A percentile compares a stretch with the other conserved stretches of the same genome.
Conservation (phyloP, 805 yeast genomes). For the Suhomyces xylopsoci region DNA sequence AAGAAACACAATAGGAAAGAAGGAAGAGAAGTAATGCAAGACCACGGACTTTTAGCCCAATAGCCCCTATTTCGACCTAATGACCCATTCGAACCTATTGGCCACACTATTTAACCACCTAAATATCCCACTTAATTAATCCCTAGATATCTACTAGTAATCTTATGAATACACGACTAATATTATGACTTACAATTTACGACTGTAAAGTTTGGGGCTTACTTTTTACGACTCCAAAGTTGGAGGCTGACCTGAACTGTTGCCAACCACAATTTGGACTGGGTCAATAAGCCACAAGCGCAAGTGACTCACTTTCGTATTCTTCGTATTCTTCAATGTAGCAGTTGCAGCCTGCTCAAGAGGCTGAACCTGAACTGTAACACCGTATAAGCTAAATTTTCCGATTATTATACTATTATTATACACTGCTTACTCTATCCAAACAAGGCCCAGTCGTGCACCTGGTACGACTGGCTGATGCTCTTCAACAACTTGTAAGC, state of each 20-base stretch:
- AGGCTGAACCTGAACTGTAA: background rate
- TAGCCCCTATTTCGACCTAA: background rate
- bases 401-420: background rate
- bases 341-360: background rate
- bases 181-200: background rate
- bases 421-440: constrained; percentile 15
- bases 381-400: background rate
- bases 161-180: background rate
- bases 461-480: constrained; percentile 28
- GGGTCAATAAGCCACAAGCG: background rate
- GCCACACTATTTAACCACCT: background rate
- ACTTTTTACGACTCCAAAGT: background rate
- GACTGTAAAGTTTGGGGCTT: too few relatives aligned
- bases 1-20: background rate
- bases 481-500: constrained; percentile 24
- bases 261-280: background rate
- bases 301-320: background rate
- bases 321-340: background rate
- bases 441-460: constrained; percentile 50
- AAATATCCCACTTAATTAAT: background rate
- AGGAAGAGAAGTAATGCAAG: background rate
- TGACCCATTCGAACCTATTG: background rate
- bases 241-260: background rate
- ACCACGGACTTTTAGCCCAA: background rate
- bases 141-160: background rate